These are phyloP conservation scores for Metschnikowia reukaufii DNA, from an alignment of 805 yeast species.

Conservation along the genomic window DNA sequence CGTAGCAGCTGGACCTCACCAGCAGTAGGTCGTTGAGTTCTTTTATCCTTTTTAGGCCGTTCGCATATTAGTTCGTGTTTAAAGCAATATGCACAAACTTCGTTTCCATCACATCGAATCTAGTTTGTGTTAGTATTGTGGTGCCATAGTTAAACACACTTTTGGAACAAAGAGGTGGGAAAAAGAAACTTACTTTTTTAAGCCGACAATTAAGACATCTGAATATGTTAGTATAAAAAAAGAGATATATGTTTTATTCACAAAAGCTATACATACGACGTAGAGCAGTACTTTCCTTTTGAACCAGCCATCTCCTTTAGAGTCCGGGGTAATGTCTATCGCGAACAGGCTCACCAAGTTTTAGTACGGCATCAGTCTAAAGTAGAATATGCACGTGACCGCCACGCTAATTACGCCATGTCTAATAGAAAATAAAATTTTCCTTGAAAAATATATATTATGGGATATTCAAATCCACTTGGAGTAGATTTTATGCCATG, in stretches of 20 bases:
- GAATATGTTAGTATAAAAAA: background rate
- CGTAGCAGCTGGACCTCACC: conserved; percentile 14
- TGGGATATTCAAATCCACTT: too few relatives aligned
- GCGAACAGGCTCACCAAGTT: background rate
- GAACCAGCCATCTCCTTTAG: background rate
- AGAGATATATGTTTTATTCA: background rate
- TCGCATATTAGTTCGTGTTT: conserved; percentile 12
- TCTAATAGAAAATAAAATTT: too few relatives aligned
- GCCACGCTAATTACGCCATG: too few relatives aligned
- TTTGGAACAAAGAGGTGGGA: background rate
- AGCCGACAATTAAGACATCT: conserved; percentile 19
- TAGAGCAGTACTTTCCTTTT: conserved; percentile 15
- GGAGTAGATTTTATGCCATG: too few relatives aligned
- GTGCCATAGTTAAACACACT: too few relatives aligned
- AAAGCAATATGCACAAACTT: conserved; percentile 14
- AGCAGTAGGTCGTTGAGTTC: conserved; percentile 11
- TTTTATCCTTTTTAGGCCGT: conserved; percentile 11
- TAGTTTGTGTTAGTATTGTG: conserved; percentile 3
- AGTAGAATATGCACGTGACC: too few relatives aligned
- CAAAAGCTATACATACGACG: conserved; percentile 12
- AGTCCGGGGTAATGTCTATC: conserved; percentile 1
- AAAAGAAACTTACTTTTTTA: conserved; percentile 13
- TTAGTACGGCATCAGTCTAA: background rate
- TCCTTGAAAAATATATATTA: too few relatives aligned
- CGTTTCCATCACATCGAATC: conserved; percentile 18